These are phyloP conservation scores for Blastomyces gilchristii DNA, from an alignment of 2,329 filamentous ascomycete species.

Conservation along the genomic window DNA sequence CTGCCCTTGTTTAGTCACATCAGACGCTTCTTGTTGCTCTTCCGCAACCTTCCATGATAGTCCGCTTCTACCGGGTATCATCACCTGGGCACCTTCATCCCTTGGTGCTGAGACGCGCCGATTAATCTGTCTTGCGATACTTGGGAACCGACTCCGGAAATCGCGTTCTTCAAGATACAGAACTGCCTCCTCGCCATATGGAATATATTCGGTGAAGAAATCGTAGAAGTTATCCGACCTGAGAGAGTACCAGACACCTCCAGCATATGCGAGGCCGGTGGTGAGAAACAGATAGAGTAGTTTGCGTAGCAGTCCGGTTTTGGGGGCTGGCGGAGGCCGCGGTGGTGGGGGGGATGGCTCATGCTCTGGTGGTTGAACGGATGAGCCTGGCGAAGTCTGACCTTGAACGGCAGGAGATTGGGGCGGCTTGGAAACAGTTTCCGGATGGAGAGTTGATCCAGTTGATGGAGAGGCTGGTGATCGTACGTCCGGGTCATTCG, in stretches of 20 bases:
- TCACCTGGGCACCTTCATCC: slow-evolving; percentile 60
- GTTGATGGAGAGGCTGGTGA: slow-evolving; percentile 36
- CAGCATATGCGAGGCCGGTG: slow-evolving; percentile 67
- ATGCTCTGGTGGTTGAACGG: slow-evolving; percentile 29
- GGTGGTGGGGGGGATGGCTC: slow-evolving; percentile 30
- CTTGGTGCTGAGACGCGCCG: slow-evolving; percentile 22
- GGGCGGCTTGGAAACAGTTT: slow-evolving; percentile 40
- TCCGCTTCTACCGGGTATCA: slow-evolving; percentile 75
- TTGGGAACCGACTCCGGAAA: slow-evolving; percentile 74
- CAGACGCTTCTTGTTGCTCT: slow-evolving; percentile 48
- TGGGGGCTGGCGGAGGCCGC: slow-evolving; percentile 40
- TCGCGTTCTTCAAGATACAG: slow-evolving; percentile 93
- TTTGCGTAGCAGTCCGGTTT: slow-evolving; percentile 63
- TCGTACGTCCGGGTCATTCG: slow-evolving; percentile 14
- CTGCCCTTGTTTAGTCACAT: slow-evolving; percentile 43
- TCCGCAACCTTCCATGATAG: slow-evolving; percentile 69
- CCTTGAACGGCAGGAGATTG: slow-evolving; percentile 30
- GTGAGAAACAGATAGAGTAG: slow-evolving; percentile 70
- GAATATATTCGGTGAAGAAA: slow-evolving; percentile 95
- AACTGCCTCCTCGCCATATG: slow-evolving; percentile 87
- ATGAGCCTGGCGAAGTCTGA: slow-evolving; percentile 29
- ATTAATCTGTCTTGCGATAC: slow-evolving; percentile 41
- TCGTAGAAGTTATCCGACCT: slow-evolving; percentile 97
- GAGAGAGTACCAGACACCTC: slow-evolving; percentile 85
- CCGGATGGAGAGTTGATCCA: slow-evolving; percentile 39